Percentiles rank a stretch among this genome's conserved stretches.
These are phyloP conservation scores for Hordeum marinum DNA, from an alignment of 176 grass and related monocot genomes.

Conservation along the genomic window DNA sequence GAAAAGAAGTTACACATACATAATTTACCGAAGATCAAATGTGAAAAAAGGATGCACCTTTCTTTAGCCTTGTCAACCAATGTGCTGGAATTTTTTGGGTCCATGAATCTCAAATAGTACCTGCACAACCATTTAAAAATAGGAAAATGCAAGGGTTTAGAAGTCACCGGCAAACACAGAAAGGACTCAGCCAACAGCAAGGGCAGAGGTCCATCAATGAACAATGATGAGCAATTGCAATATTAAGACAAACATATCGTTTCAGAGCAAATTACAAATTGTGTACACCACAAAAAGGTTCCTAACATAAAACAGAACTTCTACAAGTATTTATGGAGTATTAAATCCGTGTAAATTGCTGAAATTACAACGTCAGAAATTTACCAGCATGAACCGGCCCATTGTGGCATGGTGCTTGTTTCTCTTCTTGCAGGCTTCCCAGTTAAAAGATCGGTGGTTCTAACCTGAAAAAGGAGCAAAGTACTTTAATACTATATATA, in stretches of 20 bases:
- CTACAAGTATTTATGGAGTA: not conserved
- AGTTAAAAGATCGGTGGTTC: conserved; percentile 53
- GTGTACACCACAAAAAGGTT: not conserved
- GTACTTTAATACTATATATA: not conserved
- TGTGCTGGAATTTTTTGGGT: conserved; percentile 74
- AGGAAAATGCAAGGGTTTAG: not conserved
- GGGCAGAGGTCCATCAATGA: not conserved
- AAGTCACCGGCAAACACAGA: not conserved
- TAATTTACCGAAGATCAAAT: not conserved
- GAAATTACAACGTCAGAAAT: conserved; percentile 11
- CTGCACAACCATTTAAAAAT: conserved; percentile 34
- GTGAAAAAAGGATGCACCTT: conserved; percentile 50
- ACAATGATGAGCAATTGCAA: not conserved
- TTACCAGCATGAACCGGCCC: conserved; percentile 99
- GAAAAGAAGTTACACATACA: conserved; percentile 2
- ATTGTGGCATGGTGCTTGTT: conserved; percentile 99
- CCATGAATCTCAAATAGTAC: conserved; percentile 99
- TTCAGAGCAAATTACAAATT: not conserved
- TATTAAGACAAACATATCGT: not conserved
- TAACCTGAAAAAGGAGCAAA: conserved; percentile 60
- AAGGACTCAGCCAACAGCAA: not conserved
- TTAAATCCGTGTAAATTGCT: not conserved
- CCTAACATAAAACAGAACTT: not conserved
- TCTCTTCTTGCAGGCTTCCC: conserved; percentile 76
- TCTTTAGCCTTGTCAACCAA: conserved; percentile 95